A percentile compares a stretch with the other conserved stretches of the same genome.
Evolutionary conservation across 2,329 filamentous ascomycete species (phyloP).

Genomic region (Penicillium polonicum): DNA sequence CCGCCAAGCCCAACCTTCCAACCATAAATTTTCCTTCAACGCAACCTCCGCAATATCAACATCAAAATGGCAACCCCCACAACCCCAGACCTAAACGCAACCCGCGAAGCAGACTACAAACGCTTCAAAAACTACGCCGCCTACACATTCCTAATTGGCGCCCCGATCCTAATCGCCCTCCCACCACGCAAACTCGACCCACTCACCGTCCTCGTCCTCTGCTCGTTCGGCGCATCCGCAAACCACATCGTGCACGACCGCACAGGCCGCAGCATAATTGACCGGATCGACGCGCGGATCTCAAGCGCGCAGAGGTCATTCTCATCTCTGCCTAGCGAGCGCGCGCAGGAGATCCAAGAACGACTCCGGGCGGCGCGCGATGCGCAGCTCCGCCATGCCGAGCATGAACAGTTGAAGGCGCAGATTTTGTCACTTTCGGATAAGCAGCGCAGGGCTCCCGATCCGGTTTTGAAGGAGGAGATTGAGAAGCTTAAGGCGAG

Average conservation of each 20-base stretch:
- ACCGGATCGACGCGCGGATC: constrained; percentile 31
- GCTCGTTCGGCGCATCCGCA: constrained; percentile 41
- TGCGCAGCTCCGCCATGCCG: constrained; percentile 20
- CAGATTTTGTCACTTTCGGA: constrained; percentile 30
- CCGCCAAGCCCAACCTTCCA: neutral
- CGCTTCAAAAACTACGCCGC: constrained; percentile 44
- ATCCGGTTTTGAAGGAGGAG: constrained; percentile 26
- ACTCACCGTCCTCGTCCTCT: constrained; percentile 39
- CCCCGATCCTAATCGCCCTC: constrained; percentile 34
- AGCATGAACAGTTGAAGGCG: constrained; percentile 18
- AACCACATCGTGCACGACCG: constrained; percentile 41
- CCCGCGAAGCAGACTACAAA: constrained; percentile 38
- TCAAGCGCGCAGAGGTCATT: constrained; percentile 20
- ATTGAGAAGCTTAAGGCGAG: constrained; percentile 36
- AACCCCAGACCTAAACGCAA: constrained; percentile 9
- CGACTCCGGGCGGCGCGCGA: constrained; percentile 28
- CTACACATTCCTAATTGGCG: constrained; percentile 37
- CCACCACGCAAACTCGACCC: constrained; percentile 42
- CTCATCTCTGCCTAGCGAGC: constrained; percentile 33
- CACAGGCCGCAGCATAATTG: constrained; percentile 37
- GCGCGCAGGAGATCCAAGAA: constrained; percentile 36
- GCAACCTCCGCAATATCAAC: constrained; percentile 1
- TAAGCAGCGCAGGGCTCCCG: constrained; percentile 8
- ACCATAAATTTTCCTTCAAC: constrained; percentile 22
- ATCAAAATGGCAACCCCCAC: constrained; percentile 8